Conservation (phyloP, 2,329 filamentous ascomycete species). For the Ophiosphaerella narmari region DNA sequence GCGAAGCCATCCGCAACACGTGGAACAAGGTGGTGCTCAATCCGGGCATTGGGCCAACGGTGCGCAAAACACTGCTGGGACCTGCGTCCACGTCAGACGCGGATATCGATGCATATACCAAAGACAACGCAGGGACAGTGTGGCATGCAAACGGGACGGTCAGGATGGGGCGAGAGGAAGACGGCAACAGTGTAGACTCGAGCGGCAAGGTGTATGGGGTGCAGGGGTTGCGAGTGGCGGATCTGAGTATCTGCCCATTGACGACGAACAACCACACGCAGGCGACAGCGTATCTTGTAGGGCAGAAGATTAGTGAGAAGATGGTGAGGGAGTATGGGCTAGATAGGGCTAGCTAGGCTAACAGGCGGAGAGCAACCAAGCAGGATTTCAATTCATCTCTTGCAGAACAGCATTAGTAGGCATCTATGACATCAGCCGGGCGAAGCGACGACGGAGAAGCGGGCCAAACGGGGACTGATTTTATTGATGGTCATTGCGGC, state of each 20-base stretch:
- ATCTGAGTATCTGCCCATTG: slow-evolving; percentile 42
- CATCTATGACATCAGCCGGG: neutral
- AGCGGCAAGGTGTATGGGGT: slow-evolving; percentile 46
- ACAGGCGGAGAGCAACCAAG: too few species aligned
- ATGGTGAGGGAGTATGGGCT: slow-evolving; percentile 37
- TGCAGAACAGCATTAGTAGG: too few species aligned
- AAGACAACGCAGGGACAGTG: slow-evolving; percentile 34
- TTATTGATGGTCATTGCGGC: neutral
- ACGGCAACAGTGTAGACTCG: slow-evolving; percentile 44
- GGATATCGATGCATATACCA: slow-evolving; percentile 52
- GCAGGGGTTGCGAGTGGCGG: slow-evolving; percentile 46
- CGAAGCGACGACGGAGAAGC: neutral
- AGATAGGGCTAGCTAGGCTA: neutral
- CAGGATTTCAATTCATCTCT: too few species aligned
- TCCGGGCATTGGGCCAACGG: slow-evolving; percentile 55
- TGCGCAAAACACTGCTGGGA: slow-evolving; percentile 53
- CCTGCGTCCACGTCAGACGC: slow-evolving; percentile 52
- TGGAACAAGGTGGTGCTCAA: slow-evolving; percentile 52
- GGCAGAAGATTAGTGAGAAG: slow-evolving; percentile 41
- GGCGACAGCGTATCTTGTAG: slow-evolving; percentile 41
- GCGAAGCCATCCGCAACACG: slow-evolving; percentile 44
- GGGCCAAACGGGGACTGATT: neutral
- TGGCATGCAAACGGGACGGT: slow-evolving; percentile 46
- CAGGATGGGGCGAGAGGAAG: slow-evolving; percentile 45
- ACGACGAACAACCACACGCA: slow-evolving; percentile 44